These are phyloP conservation scores for Dendrobium nobile DNA, from an alignment of 106 monocot species.

Conservation along the genomic window DNA sequence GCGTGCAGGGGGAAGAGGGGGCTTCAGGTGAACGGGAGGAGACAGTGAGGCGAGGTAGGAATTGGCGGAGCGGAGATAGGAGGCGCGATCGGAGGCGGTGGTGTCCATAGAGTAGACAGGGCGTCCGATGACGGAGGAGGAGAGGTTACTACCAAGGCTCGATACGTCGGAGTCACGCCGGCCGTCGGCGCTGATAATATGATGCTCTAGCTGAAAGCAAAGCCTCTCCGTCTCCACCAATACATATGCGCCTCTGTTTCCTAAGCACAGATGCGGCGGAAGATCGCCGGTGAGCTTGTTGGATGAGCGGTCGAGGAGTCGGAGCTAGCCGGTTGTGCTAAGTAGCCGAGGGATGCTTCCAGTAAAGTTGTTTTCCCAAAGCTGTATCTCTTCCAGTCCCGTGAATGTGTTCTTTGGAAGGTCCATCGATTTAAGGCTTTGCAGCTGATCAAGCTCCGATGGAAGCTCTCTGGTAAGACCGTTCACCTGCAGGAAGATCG, in stretches of 20 bases:
- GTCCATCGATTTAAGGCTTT: too few species aligned
- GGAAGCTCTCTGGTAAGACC: too few species aligned
- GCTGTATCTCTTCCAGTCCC: slow-evolving; percentile 32
- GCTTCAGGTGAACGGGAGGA: slow-evolving; percentile 28
- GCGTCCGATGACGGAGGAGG: slow-evolving; percentile 25
- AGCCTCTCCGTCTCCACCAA: too few species aligned
- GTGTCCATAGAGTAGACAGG: neutral
- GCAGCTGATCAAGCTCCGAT: too few species aligned
- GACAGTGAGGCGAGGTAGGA: slow-evolving; percentile 45
- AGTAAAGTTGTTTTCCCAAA: slow-evolving; percentile 74
- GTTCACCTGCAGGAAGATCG: too few species aligned
- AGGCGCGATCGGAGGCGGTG: slow-evolving; percentile 26
- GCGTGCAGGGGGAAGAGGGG: slow-evolving; percentile 55
- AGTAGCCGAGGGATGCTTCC: slow-evolving; percentile 40
- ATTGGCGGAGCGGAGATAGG: slow-evolving; percentile 53
- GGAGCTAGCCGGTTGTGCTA: slow-evolving; percentile 36
- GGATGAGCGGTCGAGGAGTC: slow-evolving; percentile 38
- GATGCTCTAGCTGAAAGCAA: too few species aligned
- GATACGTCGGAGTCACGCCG: slow-evolving; percentile 73
- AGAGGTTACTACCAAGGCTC: slow-evolving; percentile 48
- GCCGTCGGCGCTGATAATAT: slow-evolving; percentile 4
- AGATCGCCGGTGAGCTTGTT: slow-evolving; percentile 56
- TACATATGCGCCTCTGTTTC: too few species aligned
- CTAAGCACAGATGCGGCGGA: slow-evolving; percentile 40
- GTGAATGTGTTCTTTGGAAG: too few species aligned